Conservation (phyloP, 2,329 filamentous ascomycete species). For the Aspergillus felis region DNA sequence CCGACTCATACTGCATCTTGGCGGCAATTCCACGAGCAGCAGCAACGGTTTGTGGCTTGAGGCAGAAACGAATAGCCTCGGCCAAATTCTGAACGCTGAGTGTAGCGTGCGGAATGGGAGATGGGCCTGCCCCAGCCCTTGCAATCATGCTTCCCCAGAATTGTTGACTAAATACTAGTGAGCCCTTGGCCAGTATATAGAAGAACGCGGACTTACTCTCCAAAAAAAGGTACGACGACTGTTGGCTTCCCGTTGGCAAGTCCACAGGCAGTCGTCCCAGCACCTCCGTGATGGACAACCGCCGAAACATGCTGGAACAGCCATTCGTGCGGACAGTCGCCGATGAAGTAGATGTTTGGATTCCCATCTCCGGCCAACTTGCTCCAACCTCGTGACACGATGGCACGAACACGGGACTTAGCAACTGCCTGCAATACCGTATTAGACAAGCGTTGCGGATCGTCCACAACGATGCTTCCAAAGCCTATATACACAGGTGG, state of each 20-base stretch:
- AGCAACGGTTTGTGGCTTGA: slow-evolving; percentile 34
- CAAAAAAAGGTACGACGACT: slow-evolving; percentile 55
- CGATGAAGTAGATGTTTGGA: slow-evolving; percentile 47
- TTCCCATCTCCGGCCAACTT: slow-evolving; percentile 38
- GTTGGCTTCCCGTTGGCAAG: slow-evolving; percentile 51
- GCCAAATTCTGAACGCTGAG: slow-evolving; percentile 45
- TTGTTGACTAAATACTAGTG: slow-evolving; percentile 34
- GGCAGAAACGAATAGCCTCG: slow-evolving; percentile 44
- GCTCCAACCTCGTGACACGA: slow-evolving; percentile 56
- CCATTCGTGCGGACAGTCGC: slow-evolving; percentile 57
- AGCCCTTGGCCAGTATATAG: background rate
- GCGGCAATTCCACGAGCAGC: slow-evolving; percentile 35
- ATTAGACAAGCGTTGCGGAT: slow-evolving; percentile 43
- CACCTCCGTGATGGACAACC: slow-evolving; percentile 58
- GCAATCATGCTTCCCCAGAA: slow-evolving; percentile 55
- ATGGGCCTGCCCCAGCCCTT: slow-evolving; percentile 46
- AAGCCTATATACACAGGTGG: slow-evolving; percentile 56
- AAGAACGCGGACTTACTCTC: slow-evolving; percentile 35
- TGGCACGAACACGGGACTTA: slow-evolving; percentile 46
- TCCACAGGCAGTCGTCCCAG: slow-evolving; percentile 56
- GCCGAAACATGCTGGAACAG: slow-evolving; percentile 53
- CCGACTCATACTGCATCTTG: slow-evolving; percentile 42
- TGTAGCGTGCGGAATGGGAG: slow-evolving; percentile 45
- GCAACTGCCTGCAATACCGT: slow-evolving; percentile 48
- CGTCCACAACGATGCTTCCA: slow-evolving; percentile 54